phyloP scores from a whole-genome alignment of 768 basidiomycete species.

The Tulasnella sp. region DNA sequence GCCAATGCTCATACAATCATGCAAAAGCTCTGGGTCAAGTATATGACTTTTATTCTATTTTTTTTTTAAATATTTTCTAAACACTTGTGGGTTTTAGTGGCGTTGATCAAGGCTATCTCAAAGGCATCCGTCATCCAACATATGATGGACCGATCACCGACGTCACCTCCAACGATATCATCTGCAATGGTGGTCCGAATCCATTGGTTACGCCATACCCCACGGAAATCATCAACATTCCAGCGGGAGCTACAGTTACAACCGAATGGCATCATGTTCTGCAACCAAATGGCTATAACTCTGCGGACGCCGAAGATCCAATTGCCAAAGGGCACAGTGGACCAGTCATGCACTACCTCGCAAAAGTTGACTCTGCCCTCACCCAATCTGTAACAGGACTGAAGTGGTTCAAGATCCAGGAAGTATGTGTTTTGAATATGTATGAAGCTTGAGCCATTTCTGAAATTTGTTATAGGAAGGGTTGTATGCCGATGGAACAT shows the following conservation, averaged over 20 bases:
- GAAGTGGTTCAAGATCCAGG: slow-evolving; percentile 43
- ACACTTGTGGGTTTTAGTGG: too few relatives aligned
- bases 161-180: slow-evolving; percentile 41
- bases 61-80: too few relatives aligned
- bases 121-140: slow-evolving; percentile 6
- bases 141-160: slow-evolving; percentile 38
- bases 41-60: too few relatives aligned
- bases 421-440: slow-evolving; percentile 23
- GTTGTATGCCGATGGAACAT: slow-evolving; percentile 19
- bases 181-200: slow-evolving; percentile 50
- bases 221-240: slow-evolving; percentile 32
- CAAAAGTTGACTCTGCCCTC: slow-evolving; percentile 33
- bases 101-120: slow-evolving; percentile 13
- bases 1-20: slow-evolving; percentile 38
- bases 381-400: slow-evolving; percentile 36
- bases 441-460: slow-evolving; percentile 23
- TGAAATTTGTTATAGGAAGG: slow-evolving; percentile 1
- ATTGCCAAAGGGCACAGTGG: slow-evolving; percentile 29
- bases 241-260: slow-evolving; percentile 41
- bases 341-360: slow-evolving; percentile 39
- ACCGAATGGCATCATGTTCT: slow-evolving; percentile 43
- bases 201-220: slow-evolving; percentile 29
- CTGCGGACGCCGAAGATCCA: slow-evolving; percentile 34
- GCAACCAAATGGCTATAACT: slow-evolving; percentile 30
- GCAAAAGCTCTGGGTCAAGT: slow-evolving; percentile 20